Base-by-base conservation (phyloP, 75 land plant genomes). In the Sequoia sempervirens region DNA sequence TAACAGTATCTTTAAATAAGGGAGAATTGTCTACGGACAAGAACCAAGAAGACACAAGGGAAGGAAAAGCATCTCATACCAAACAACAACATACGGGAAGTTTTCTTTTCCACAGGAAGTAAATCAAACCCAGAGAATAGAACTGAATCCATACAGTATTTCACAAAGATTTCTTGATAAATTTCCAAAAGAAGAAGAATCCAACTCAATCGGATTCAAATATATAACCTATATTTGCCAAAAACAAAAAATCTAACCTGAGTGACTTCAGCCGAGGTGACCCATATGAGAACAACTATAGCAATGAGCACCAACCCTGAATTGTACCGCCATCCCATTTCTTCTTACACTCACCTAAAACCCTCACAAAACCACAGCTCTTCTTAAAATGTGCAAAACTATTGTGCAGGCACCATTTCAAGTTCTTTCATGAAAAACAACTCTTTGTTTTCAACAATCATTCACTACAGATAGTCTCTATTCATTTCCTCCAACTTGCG, bases 201-300 rank as follows among this genome's bases (percentile, higher is more conserved):
- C 20, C 5, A 34, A 73, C 15, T 73, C 75, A 34, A 73, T 73
- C 34, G 8, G 15, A 73, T 37, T 23, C 34, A 5, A 73, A 73
- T 34, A 34, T 32, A 12, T 73, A 15, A 34, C 40, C 3, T 73
- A 18, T 36, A 32, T 32, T 4, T 56, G 58, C 5, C n/a, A 4
- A 74, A 13, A 68, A 40, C 14, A 4, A 5, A 4, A 54, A 78
- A 54, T 45, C 84, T 5, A 38, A 95, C 99, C 99, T 96, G 99
- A 13, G 97, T 96, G 41, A 96, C 99, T 86, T 96, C 99, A 4
- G 99, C 99, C 43, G 99, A 96, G 72, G 92, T 82, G 78, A 96
- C 99, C 99, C 99, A 96, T 83, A 96, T 95, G 38, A 93, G 30
- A 43, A 96, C 99, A 46, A 96, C 99, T 34, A 93, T 83, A 15